Base-by-base conservation (phyloP, 2,329 filamentous ascomycete species). In the Calonectria hongkongensis region DNA sequence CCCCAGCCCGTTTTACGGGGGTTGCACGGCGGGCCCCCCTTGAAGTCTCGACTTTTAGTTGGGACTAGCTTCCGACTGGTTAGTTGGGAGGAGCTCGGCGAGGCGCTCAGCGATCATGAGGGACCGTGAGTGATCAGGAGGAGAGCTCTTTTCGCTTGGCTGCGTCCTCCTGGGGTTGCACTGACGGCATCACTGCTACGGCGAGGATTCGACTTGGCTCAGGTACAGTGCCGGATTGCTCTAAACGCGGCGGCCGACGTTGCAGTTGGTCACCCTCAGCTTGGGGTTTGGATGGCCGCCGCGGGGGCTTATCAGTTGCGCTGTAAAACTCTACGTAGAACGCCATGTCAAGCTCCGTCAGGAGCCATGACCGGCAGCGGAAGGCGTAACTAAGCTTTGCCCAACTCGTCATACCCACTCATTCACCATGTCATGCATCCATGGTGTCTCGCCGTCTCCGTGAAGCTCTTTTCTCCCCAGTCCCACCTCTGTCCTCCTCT, bases 391-490 rank as follows among this genome's bases (percentile, higher is more conserved):
- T 27, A 48, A 79, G 76, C 77, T 76, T 75, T 65, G 41, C 65
- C 66, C 48, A 54, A 67, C 64, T 68, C 65, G 70, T 77, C 78
- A 73, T 78, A 79, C 76, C 74, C 75, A 78, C 78, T 70, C 39
- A 76, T 75, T 68, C 45, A 66, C 58, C 48, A 39, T 68, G 77
- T 79, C 78, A 74, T 78, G 75, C 73, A 73, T 73, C 67, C 54
- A 66, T 51, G 68, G 66, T 79, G 71, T 74, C 74, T 79, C 66
- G 74, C 73, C 62, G 51, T 68, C 56, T 45, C 54, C 54, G 63
- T 58, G 70, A 76, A 75, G 74, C 70, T 73, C 56, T 68, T 45
- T 68, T 56, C 66, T 66, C 60, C 21, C 54, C 54, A 16, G 54
- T 60, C 21, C 54, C 54, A 60, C 54, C 33, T 60, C 36, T 1